These are phyloP conservation scores for Chaetomiaceae sp. DNA, from an alignment of 2,329 filamentous ascomycete genomes.

Conservation along the genomic window DNA sequence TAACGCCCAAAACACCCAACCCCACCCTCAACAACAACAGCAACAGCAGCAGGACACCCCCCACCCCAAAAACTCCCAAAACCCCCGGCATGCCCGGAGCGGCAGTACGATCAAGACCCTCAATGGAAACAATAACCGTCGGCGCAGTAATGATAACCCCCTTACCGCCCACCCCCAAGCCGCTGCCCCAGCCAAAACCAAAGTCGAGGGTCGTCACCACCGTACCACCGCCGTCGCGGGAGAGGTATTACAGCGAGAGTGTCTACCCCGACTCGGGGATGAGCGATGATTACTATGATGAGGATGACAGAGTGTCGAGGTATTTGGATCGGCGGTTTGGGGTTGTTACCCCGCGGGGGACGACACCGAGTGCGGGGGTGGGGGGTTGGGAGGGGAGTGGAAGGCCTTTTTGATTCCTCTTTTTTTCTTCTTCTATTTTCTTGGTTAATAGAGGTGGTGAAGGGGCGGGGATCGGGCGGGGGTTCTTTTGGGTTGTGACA, in stretches of 20 bases:
- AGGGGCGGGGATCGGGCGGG: too few species aligned
- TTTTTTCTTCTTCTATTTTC: background rate
- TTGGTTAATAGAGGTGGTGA: too few species aligned
- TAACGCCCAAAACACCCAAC: conserved; percentile 1
- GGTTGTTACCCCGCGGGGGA: conserved; percentile 24
- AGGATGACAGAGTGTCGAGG: conserved; percentile 27
- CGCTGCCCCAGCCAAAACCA: too few species aligned
- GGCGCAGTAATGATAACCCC: conserved; percentile 8
- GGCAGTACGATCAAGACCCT: conserved; percentile 6
- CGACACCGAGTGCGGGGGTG: conserved; percentile 20
- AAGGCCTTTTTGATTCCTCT: conserved; percentile 20
- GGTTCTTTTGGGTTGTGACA: too few species aligned
- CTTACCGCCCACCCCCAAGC: conserved; percentile 4
- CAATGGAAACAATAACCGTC: conserved; percentile 12
- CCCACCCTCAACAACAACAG: too few species aligned
- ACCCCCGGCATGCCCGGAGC: background rate
- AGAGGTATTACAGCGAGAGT: conserved; percentile 28
- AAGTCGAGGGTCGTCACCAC: too few species aligned
- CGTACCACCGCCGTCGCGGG: conserved; percentile 15
- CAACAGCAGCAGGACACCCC: too few species aligned
- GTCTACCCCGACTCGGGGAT: conserved; percentile 24
- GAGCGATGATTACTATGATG: conserved; percentile 22
- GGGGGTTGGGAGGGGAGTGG: conserved; percentile 23
- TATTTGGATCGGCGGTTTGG: conserved; percentile 27
- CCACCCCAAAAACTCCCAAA: conserved; percentile 1